Conservation (phyloP, 495 filamentous ascomycete species). For the Penicillium samsonianum region DNA sequence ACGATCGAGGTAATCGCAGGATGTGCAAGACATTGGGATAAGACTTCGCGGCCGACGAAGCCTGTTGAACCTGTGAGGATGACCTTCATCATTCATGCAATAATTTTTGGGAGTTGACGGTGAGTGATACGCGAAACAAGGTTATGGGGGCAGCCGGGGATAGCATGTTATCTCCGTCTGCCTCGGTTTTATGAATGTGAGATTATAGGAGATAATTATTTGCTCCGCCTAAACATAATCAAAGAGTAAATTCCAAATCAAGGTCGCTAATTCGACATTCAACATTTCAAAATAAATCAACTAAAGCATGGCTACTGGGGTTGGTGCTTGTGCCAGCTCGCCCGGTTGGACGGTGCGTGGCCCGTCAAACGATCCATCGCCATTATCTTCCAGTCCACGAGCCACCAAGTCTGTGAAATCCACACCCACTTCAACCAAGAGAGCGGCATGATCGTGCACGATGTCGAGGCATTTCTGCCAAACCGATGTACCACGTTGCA, state of each 20-base stretch:
- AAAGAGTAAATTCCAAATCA: neutral
- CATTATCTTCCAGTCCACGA: constrained; percentile 38
- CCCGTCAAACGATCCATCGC: constrained; percentile 20
- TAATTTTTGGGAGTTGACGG: no score
- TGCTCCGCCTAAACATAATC: no score
- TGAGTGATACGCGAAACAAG: no score
- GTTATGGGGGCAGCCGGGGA: no score
- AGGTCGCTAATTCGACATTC: constrained; percentile 7
- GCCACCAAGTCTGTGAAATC: constrained; percentile 79
- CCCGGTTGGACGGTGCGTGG: constrained; percentile 28
- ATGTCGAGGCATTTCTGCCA: constrained; percentile 84
- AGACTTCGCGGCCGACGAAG: no score
- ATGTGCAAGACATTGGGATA: no score
- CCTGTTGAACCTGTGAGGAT: no score
- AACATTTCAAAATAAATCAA: neutral
- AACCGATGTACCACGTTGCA: constrained; percentile 64
- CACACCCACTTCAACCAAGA: constrained; percentile 82
- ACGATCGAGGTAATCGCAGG: no score
- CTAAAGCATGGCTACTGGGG: constrained; percentile 10
- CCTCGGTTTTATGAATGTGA: neutral
- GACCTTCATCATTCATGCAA: no score
- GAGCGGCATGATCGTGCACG: constrained; percentile 74
- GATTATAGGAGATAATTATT: no score
- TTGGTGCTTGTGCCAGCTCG: constrained; percentile 19
- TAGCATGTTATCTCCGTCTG: neutral